Evolutionary conservation across 257 asterid genomes (phyloP), one percentile per base, ranked within the genome.

Genomic region (Solanum etuberosum): DNA sequence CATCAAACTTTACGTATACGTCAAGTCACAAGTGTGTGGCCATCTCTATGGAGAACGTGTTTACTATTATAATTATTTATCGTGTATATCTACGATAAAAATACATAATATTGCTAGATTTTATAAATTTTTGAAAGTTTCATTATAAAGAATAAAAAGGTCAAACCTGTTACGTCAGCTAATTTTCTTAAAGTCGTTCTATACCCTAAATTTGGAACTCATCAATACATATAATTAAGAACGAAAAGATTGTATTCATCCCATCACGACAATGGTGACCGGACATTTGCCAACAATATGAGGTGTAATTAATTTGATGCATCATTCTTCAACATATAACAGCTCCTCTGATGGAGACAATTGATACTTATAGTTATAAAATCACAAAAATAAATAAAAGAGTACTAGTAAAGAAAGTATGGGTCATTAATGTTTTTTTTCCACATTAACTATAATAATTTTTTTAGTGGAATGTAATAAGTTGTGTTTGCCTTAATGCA

Each of bases 261-360:
- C 37, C 74, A 67, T 0, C 11, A 29, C 74, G 2, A 67, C 0
- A 3, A 5, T 6, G 73, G 0, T 67, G 9, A 12, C 1, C 5
- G 21, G 57, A 76, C 35, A 38, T 76, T n/a, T n/a, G 13, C 57
- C 8, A 38, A 76, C 83, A 77, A 40, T 4, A 77, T 77, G 9
- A 43, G 63, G 37, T 4, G 37, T 42, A 77, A 77, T 43, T 78
- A 78, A 15, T 78, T 43, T 78, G 84, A 78, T 43, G 40, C 25
- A 31, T 80, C 67, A 80, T 27, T 27, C 67, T 80, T 80, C 84
- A 46, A 46, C 27, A 9, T 78, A 15, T 43, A 43, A 78, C 67
- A 80, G 16, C 84, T 46, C 27, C 67, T 43, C 46, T 29, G 84
- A 80, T 27, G 25, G 84, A 46, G 84, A 46, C 67, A 43, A 80